These are phyloP conservation scores for Thielaviopsis ethacetica DNA, from an alignment of 2,329 filamentous ascomycete genomes.

Conservation along the genomic window DNA sequence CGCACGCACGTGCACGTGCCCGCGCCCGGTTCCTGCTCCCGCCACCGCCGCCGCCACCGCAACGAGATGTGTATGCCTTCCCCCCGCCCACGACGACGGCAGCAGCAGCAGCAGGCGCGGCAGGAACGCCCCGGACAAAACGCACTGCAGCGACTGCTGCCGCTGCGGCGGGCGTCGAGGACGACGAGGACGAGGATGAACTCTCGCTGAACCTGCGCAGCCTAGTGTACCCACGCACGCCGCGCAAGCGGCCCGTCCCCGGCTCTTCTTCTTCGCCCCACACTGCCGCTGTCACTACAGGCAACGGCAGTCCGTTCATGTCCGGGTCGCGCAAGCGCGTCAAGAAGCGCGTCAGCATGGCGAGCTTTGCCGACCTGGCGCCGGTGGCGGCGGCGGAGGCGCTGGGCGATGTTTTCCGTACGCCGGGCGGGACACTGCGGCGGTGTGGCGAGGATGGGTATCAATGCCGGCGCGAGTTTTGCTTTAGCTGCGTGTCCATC, in stretches of 20 bases:
- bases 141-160: no score
- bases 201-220: slow-evolving; percentile 20
- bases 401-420: slow-evolving; percentile 17
- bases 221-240: neutral
- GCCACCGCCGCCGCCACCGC: no score
- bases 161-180: neutral
- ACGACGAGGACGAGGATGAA: slow-evolving; percentile 21
- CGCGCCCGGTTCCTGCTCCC: neutral
- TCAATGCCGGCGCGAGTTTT: slow-evolving; percentile 40
- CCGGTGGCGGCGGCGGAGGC: neutral
- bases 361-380: neutral
- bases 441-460: slow-evolving; percentile 40
- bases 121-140: neutral
- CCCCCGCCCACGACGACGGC: no score
- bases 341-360: slow-evolving; percentile 5
- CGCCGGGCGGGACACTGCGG: slow-evolving; percentile 32
- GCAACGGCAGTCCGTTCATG: neutral
- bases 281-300: neutral
- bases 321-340: neutral
- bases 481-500: slow-evolving; percentile 36
- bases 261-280: neutral
- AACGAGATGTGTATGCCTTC: no score
- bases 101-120: no score
- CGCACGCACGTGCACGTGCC: neutral
- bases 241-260: neutral